Percentiles rank a stretch among this genome's conserved stretches.
Conservation (phyloP, 331 rosid genomes). For the Erythrophleum ivorense region DNA sequence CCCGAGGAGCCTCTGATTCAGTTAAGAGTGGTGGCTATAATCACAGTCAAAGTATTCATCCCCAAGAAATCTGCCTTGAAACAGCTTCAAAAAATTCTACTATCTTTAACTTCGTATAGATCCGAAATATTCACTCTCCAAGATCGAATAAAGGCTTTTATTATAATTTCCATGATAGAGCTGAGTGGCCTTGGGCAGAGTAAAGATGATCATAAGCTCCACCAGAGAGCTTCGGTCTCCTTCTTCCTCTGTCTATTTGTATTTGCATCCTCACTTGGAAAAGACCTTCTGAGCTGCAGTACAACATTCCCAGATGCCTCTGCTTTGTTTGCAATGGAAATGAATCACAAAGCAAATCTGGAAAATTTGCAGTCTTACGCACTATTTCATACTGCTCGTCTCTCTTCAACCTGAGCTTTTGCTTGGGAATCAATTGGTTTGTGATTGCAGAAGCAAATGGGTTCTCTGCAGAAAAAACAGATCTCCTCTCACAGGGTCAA, state of each 20-base stretch:
- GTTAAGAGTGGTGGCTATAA: conserved; percentile 35
- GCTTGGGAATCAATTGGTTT: conserved; percentile 30
- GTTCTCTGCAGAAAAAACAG: conserved; percentile 60
- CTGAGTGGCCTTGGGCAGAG: conserved; percentile 52
- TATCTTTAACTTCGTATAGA: conserved; percentile 54
- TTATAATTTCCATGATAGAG: conserved; percentile 45
- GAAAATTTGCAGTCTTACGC: conserved; percentile 66
- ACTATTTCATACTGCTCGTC: conserved; percentile 67
- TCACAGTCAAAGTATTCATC: conserved; percentile 37
- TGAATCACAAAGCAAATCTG: conserved; percentile 51
- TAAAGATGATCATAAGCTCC: conserved; percentile 55
- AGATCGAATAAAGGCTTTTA: conserved; percentile 40
- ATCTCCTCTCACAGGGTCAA: conserved; percentile 55
- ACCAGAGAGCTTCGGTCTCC: conserved; percentile 47
- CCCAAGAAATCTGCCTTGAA: conserved; percentile 60
- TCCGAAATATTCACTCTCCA: conserved; percentile 61
- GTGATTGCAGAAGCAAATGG: conserved; percentile 67
- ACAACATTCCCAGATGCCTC: conserved; percentile 53
- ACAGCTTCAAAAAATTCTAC: conserved; percentile 46
- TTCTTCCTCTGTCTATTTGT: conserved; percentile 54
- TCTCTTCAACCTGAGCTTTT: conserved; percentile 67
- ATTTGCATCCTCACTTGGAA: conserved; percentile 43
- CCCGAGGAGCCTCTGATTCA: conserved; percentile 36
- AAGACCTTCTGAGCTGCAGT: conserved; percentile 49
- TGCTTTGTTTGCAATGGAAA: conserved; percentile 57